Percentiles rank a stretch among this genome's conserved stretches.
Conservation (phyloP, 805 yeast species). For the Suhomyces sp. region DNA sequence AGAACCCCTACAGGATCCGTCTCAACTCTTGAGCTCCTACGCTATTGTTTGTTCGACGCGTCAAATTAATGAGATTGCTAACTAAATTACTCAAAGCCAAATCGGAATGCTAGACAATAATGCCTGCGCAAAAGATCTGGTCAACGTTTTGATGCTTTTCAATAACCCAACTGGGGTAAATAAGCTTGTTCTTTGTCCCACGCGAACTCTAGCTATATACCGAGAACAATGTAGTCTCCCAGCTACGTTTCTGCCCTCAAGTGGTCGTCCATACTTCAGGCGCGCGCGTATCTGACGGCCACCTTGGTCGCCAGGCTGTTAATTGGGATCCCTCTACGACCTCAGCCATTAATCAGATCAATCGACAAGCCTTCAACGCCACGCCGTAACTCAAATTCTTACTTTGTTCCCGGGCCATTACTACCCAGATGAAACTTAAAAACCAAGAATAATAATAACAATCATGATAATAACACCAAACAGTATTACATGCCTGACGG, state of each 20-base stretch:
- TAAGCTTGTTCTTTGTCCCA: neutral
- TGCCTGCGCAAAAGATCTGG: neutral
- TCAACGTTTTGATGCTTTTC: neutral
- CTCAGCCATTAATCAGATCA: neutral
- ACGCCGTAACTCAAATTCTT: neutral
- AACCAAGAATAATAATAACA: neutral
- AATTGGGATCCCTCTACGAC: too few relatives aligned
- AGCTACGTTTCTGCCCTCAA: neutral
- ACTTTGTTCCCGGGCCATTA: neutral
- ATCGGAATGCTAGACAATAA: neutral
- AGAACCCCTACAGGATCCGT: neutral
- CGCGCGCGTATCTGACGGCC: neutral
- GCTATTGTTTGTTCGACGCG: neutral
- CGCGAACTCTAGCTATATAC: neutral
- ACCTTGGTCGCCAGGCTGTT: neutral
- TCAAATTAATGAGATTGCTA: neutral
- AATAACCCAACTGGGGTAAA: neutral
- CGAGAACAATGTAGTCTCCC: neutral
- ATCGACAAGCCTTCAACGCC: neutral
- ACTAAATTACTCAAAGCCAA: neutral
- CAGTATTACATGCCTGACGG: neutral
- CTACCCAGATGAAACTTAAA: neutral
- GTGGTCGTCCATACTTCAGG: neutral
- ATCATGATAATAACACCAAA: too few relatives aligned
- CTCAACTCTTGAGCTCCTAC: neutral